Percentiles rank a stretch among this genome's conserved stretches.
phyloP scores from a whole-genome alignment of 2,329 filamentous ascomycete genomes.

The Fusarium sterilihyphosum region DNA sequence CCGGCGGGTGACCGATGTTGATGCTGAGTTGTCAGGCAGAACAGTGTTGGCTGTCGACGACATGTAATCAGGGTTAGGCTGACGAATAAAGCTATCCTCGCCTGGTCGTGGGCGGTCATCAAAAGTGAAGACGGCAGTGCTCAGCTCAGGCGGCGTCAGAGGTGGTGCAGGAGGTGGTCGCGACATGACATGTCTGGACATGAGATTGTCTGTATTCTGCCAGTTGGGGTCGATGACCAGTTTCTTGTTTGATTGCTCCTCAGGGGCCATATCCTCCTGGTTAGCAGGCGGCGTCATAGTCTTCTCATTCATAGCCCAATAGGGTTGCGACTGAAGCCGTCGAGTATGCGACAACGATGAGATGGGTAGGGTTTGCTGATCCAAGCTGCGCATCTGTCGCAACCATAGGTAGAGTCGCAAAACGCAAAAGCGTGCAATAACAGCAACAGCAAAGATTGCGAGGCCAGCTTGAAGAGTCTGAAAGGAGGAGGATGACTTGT shows the following conservation, averaged over 20 bases:
- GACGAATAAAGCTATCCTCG: constrained; percentile 55
- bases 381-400: constrained; percentile 39
- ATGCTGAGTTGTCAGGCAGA: constrained; percentile 41
- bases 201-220: constrained; percentile 38
- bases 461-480: constrained; percentile 44
- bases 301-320: constrained; percentile 44
- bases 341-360: constrained; percentile 29
- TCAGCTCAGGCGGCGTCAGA: constrained; percentile 59
- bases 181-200: constrained; percentile 47
- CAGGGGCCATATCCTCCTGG: constrained; percentile 6
- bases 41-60: constrained; percentile 47
- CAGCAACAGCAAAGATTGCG: constrained; percentile 49
- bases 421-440: constrained; percentile 48
- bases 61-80: constrained; percentile 61
- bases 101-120: constrained; percentile 48
- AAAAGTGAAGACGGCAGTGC: constrained; percentile 55
- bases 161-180: constrained; percentile 58
- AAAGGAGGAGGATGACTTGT: constrained; percentile 44
- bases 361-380: constrained; percentile 35
- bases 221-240: constrained; percentile 43
- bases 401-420: constrained; percentile 42
- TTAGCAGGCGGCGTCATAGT: constrained; percentile 10
- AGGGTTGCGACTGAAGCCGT: constrained; percentile 29
- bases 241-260: constrained; percentile 19
- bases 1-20: constrained; percentile 50